Evolutionary conservation across 345 rosid genomes (phyloP).

Genomic region (Murraya koenigii): DNA sequence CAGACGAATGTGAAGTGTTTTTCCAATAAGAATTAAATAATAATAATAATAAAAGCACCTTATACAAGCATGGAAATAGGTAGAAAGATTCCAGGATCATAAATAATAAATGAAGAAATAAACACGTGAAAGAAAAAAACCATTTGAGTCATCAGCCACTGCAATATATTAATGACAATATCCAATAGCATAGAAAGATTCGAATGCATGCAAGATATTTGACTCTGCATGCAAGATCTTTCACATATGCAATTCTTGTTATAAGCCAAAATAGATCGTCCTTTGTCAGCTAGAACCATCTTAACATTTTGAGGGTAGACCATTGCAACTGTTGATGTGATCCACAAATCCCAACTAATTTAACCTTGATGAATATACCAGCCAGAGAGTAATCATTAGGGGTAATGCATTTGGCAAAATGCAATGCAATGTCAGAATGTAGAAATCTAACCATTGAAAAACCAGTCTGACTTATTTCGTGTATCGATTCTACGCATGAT

Average conservation of each 20-base stretch:
- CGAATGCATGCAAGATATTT: too few species aligned
- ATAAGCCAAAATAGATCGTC: not conserved
- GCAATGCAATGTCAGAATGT: not conserved
- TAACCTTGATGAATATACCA: not conserved
- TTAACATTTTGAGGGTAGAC: too few species aligned
- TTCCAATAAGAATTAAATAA: not conserved
- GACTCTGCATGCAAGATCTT: not conserved
- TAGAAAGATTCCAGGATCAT: not conserved
- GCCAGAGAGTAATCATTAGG: not conserved
- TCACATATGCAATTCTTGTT: not conserved
- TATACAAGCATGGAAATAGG: not conserved
- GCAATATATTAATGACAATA: not conserved
- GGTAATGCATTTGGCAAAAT: conserved; percentile 1
- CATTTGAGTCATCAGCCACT: not conserved
- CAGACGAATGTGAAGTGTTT: not conserved
- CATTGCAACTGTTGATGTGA: not conserved
- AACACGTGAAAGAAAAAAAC: not conserved
- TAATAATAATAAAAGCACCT: not conserved
- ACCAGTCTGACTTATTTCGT: conserved; percentile 89
- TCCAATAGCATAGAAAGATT: not conserved
- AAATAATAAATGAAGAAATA: not conserved
- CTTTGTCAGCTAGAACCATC: not conserved
- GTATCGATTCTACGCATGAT: conserved; percentile 75
- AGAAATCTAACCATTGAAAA: conserved; percentile 59
- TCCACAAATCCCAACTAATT: not conserved